Base-by-base conservation (phyloP, 139 green algal species). In the Zygnema circumcarinatum region DNA sequence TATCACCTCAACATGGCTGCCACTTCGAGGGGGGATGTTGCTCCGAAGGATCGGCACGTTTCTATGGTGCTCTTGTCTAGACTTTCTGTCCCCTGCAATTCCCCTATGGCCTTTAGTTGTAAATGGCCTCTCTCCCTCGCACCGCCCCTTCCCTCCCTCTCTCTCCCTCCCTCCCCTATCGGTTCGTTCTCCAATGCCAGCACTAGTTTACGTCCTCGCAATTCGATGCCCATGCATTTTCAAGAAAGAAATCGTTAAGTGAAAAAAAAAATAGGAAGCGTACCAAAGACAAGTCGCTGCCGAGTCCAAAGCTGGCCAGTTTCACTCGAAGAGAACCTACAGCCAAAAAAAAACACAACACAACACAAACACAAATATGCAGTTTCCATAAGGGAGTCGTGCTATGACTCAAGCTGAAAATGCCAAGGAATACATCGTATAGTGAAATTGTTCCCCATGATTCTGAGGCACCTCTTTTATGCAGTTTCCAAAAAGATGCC, bases 1-100 rank as follows among this genome's bases (percentile, higher is more conserved):
- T 47, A 78, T n/a, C 41, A 91, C 83, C 83, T 88, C 20, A 72
- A 22, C 83, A 84, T 91, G 40, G 84, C 39, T 36, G 82, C 3
- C 16, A 88, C 35, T 39, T 62, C 35, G n/a, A 88, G 35, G 74
- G 82, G 82, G 35, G 82, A 75, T 2, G 31, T 16, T 1, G 82
- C 82, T 35, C 82, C 82, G 35, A 88, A 72, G 16, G 11, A 11
- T 22, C 82, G 82, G 38, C 82, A 88, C 69, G 36, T 87, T 1
- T 88, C 74, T 7, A 53, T 38, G 31, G 72, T 68, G 31, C 3
- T 52, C 2, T 56, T 2, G 36, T 88, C 82, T 2, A 88, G 62
- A 16, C 7, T 31, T 31, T 54, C 74, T 1, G 82, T 35, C 16
- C 82, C 82, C 82, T 88, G 73, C 2, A 74, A 31, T 7, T 3